Evolutionary conservation across 441 rosid genomes (phyloP).

Genomic region (Erodium chrysanthum): DNA sequence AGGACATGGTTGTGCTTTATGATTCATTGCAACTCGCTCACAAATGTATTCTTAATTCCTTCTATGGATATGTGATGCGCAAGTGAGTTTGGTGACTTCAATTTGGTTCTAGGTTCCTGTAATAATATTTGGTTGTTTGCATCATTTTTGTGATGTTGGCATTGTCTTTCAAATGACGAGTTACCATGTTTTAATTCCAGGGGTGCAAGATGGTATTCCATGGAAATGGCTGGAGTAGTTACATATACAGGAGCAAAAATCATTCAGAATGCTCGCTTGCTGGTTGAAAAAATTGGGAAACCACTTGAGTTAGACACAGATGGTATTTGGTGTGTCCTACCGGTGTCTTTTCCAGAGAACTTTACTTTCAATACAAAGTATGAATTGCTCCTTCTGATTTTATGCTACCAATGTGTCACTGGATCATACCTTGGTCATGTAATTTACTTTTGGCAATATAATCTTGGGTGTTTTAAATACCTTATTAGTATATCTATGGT

Average conservation of each 20-base stretch:
- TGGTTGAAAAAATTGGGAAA: slow-evolving; percentile 92
- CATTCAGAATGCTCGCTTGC: slow-evolving; percentile 90
- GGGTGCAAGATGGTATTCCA: slow-evolving; percentile 99
- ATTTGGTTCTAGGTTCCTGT: slow-evolving; percentile 16
- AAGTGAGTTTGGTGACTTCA: slow-evolving; percentile 51
- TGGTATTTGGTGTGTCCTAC: slow-evolving; percentile 98
- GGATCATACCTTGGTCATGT: not conserved
- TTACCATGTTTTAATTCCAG: slow-evolving; percentile 34
- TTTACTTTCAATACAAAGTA: slow-evolving; percentile 88
- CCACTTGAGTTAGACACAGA: slow-evolving; percentile 99
- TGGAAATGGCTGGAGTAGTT: slow-evolving; percentile 99
- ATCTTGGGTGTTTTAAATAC: not conserved
- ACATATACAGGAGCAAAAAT: slow-evolving; percentile 99
- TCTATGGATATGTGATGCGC: slow-evolving; percentile 99
- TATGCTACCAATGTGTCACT: slow-evolving; percentile 9
- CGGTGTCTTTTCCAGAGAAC: slow-evolving; percentile 95
- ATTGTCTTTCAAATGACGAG: slow-evolving; percentile 21
- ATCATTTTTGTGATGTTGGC: slow-evolving; percentile 14
- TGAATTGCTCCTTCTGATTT: slow-evolving; percentile 25
- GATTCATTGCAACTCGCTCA: slow-evolving; percentile 98
- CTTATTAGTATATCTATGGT: not conserved
- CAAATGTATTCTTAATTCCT: slow-evolving; percentile 94
- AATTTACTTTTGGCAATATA: not conserved
- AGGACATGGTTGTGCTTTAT: slow-evolving; percentile 98
- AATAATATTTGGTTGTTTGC: slow-evolving; percentile 9